These are phyloP conservation scores for Petunia secreta DNA, from an alignment of 257 asterid species.

Conservation along the genomic window DNA sequence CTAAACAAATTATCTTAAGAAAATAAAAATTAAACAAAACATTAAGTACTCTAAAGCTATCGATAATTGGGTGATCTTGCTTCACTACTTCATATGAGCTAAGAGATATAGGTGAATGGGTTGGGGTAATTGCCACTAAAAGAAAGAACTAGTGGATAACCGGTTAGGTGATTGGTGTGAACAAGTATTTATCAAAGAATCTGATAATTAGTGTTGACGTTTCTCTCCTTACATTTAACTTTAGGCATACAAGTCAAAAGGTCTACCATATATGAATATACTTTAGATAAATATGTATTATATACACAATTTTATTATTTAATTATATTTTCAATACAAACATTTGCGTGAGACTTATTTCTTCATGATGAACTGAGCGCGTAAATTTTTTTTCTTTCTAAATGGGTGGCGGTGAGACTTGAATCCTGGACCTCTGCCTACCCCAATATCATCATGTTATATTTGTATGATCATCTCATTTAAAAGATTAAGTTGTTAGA, in stretches of 20 bases:
- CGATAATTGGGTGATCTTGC: slow-evolving; percentile 11
- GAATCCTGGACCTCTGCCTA: no score
- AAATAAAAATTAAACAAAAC: not conserved
- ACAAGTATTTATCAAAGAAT: slow-evolving; percentile 33
- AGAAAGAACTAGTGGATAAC: not conserved
- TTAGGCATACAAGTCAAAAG: not conserved
- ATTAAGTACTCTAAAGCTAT: slow-evolving; percentile 1
- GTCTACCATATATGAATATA: not conserved
- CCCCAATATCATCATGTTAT: no score
- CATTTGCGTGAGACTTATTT: no score
- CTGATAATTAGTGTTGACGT: slow-evolving; percentile 14
- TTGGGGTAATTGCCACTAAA: slow-evolving; percentile 17
- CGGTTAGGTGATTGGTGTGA: slow-evolving; percentile 28
- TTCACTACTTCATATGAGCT: not conserved
- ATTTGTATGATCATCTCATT: no score
- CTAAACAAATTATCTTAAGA: not conserved
- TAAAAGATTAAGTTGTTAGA: no score
- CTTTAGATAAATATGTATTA: no score
- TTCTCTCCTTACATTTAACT: not conserved
- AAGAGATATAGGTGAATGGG: not conserved
- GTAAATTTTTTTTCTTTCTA: no score
- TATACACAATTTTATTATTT: no score
- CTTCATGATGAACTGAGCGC: no score
- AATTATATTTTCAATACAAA: no score
- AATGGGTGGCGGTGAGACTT: no score